Evolutionary conservation across 2,329 filamentous ascomycete genomes (phyloP), one percentile per base, ranked within the genome.

Genomic region (Aureobasidium sp.): DNA sequence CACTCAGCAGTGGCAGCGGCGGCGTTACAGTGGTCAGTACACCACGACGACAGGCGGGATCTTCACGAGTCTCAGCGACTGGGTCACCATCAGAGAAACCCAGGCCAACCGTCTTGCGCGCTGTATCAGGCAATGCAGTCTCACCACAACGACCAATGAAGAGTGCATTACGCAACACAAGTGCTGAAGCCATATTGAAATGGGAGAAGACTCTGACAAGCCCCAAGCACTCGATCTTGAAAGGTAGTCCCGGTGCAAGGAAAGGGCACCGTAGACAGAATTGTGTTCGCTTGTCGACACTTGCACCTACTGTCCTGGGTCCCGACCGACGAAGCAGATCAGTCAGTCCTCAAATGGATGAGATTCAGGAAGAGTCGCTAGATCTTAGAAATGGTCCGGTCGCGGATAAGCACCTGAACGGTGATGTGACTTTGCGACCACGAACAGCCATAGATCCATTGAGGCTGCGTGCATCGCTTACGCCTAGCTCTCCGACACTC

Each of bases 251-350:
- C 1, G 69, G 67, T 44, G 68, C 70, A 17, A 68, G 71, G 17
- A 72, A 71, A 58, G 70, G 70, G 1, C 71, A 74, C 55, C 63
- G 64, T 34, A 59, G 71, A 35, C 70, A 72, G 56, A 73, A 73
- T 38, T 73, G 70, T 54, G 72, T 76, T 11, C 67, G 73, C 3
- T 71, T 75, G 19, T 73, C 70, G 1, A 67, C 62, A 1, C 59
- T 74, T 2, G 66, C 66, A 6, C 71, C 71, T 10, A 71, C 70
- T 3, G 65, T 72, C 10, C 61, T 74, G 17, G 70, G 70, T 0
- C 69, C 69, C 11, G 57, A 56, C n/a, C 56, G 53, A 14, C 60
- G 61, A 3, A 68, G 64, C 50, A 61, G 66, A 53, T 62, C 65
- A 4, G 62, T 63, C 1, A 72, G 68, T 37, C 66, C 66, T 38